Evolutionary conservation across 2,329 filamentous ascomycete species (phyloP), one percentile per base, ranked within the genome.

Genomic region (Monilinia fructicola): DNA sequence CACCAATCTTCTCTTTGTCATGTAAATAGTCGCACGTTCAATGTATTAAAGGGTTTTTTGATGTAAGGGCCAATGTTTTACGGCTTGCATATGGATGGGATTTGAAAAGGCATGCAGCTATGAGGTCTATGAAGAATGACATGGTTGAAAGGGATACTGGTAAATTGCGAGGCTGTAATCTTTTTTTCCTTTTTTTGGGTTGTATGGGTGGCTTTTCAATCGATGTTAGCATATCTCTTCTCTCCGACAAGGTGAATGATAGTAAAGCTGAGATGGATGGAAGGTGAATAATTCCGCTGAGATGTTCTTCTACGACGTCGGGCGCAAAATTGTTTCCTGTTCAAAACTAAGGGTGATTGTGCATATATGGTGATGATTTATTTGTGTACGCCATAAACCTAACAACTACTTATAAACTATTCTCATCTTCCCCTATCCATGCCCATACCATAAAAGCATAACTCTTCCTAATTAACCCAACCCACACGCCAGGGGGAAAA

Each of bases 1-100:
- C 76, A 88, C 86, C 67, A 85, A 87, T 75, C 76, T 88, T 56
- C 78, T 87, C 71, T 88, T 88, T 74, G 84, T 88, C 68, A 85
- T 88, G 84, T 87, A 76, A 76, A 74, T 69, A 66, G 65, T 66
- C 46, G 64, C 21, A 31, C 52, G 38, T 46, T 58, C 48, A 31
- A 65, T 60, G 26, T 60, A 65, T 53, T 44, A 31, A 65, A 42
- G 23, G 54, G 35, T 40, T 60, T 53, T 53, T 46, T 56, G 61
- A 64, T 48, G 61, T 26, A 26, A 61, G 40, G 26, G 23, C 10
- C 40, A 55, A 63, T n/a, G 23, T 55, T 44, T 16, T 44, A 63
- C 52, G 46, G 23, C 60, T 42, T 23, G 35, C 52, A 54, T 63
- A 42, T 55, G 60, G 23, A 28, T 40, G 35, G 50, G 35, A 44